These are phyloP conservation scores for Talaromyces adpressus DNA, from an alignment of 495 filamentous ascomycete species.

Conservation along the genomic window DNA sequence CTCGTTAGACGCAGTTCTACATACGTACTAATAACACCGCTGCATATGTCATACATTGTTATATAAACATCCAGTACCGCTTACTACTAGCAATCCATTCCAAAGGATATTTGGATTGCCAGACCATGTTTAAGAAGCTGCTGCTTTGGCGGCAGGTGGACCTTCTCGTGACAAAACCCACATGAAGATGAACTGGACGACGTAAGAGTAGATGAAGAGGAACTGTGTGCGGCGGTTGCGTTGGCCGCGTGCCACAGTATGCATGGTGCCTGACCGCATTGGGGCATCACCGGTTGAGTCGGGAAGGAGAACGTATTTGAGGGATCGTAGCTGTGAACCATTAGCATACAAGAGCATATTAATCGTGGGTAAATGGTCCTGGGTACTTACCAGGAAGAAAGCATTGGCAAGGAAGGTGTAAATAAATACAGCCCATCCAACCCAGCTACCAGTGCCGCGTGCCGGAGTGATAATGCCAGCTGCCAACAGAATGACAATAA, in stretches of 20 bases:
- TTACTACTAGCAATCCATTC: background rate
- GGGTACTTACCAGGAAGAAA: conserved; percentile 75
- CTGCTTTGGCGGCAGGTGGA: conserved; percentile 10
- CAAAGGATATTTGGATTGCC: background rate
- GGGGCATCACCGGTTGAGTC: conserved; percentile 62
- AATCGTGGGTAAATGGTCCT: too few species aligned
- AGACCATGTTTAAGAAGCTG: background rate
- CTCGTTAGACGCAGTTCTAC: conserved; percentile 1
- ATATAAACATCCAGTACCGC: background rate
- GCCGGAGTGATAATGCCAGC: conserved; percentile 71
- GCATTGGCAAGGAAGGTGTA: conserved; percentile 94
- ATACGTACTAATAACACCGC: background rate
- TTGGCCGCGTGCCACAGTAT: conserved; percentile 76
- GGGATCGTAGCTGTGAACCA: conserved; percentile 71
- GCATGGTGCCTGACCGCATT: conserved; percentile 56
- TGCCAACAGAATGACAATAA: conserved; percentile 75
- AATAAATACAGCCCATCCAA: conserved; percentile 79
- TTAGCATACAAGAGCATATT: too few species aligned
- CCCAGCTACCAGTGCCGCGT: conserved; percentile 73
- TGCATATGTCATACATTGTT: conserved; percentile 1
- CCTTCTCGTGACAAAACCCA: conserved; percentile 71
- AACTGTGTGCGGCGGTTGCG: conserved; percentile 90
- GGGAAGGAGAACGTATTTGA: conserved; percentile 93
- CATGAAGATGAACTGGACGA: conserved; percentile 92
- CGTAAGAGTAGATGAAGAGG: conserved; percentile 88